Base-by-base conservation (phyloP, 768 basidiomycete species). In the Boletus insuetus region DNA sequence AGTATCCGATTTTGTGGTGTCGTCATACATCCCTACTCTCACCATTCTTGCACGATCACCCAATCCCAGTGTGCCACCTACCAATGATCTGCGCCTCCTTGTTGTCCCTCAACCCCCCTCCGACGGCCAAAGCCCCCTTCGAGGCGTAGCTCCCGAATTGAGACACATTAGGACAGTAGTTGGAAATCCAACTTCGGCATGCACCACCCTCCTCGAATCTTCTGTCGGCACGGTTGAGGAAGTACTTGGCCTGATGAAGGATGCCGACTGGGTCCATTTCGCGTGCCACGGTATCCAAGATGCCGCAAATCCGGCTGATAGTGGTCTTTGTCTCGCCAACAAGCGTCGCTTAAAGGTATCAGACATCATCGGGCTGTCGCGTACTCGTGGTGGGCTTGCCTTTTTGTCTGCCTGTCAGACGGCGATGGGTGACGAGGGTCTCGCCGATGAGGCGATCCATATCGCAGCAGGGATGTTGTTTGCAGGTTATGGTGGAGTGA, bases 401-500 rank as follows among this genome's bases (percentile, higher is more conserved):
- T 44, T 44, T 44, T 17, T 44, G 3, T 44, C 43, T 0, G 38
- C 38, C 5, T 39, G 38, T 39, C 38, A 39, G 38, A 39, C 38
- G 16, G 38, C n/a, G 6, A 39, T 39, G 38, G 38, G 38, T 39
- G 38, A 39, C 3, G 38, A 39, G 38, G 16, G 6, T 19, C 38
- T 39, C 17, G 4, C 24, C 24, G 26, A 49, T 17, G 47, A 39
- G 37, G 47, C 47, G 2, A 38, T 48, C 9, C 47, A 48, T 29
- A 38, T 48, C 6, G 47, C 47, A 14, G 47, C 49, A 0, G 49
- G 73, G 5, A 74, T 79, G 73, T 56, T 75, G 45, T 55, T 66
- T 32, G 65, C 63, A 0, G 72, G 73, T 7, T 73, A 62, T 44
- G 42, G 53, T 8, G 63, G 68, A 0, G 49, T 51, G 5, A n/a